A percentile compares a stretch with the other conserved stretches of the same genome.
Evolutionary conservation across 768 basidiomycete genomes (phyloP).

Genomic region (Termitomyces heimii): DNA sequence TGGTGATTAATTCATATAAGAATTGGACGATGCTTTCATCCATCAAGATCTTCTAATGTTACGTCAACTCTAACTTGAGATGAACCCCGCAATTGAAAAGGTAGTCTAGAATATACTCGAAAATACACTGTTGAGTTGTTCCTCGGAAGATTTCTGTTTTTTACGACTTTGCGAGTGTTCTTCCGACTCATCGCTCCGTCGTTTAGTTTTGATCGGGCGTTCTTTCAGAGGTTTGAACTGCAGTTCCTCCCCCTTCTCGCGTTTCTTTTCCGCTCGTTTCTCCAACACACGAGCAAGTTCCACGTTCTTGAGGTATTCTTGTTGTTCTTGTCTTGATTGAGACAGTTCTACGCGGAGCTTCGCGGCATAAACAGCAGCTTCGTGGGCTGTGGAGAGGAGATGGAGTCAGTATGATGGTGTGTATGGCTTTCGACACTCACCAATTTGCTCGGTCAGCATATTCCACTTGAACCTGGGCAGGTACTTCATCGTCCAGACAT

Average conservation of each 20-base stretch:
- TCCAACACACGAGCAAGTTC: conserved; percentile 85
- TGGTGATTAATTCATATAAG: too few relatives aligned
- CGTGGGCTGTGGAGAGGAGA: conserved; percentile 62
- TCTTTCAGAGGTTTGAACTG: conserved; percentile 29
- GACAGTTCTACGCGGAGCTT: conserved; percentile 89
- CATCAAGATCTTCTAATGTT: not conserved
- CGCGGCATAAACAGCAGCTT: conserved; percentile 82
- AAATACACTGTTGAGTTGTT: conserved; percentile 11
- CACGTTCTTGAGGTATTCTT: conserved; percentile 90
- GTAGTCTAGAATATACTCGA: conserved; percentile 14
- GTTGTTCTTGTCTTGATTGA: conserved; percentile 83
- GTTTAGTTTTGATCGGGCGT: conserved; percentile 20
- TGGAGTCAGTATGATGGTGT: not conserved
- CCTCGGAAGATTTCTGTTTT: conserved; percentile 21
- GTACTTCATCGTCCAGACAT: conserved; percentile 99
- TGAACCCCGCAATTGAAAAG: not conserved
- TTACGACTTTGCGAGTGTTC: conserved; percentile 16
- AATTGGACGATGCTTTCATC: not conserved
- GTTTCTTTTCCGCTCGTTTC: conserved; percentile 69
- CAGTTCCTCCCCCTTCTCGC: conserved; percentile 50
- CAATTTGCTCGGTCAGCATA: conserved; percentile 97
- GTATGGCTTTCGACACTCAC: conserved; percentile 44
- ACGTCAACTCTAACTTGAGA: too few relatives aligned
- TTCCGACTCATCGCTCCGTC: conserved; percentile 18
- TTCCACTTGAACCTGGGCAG: conserved; percentile 97